phyloP scores from a whole-genome alignment of 495 filamentous ascomycete genomes.

The Penicillium flavigenum region DNA sequence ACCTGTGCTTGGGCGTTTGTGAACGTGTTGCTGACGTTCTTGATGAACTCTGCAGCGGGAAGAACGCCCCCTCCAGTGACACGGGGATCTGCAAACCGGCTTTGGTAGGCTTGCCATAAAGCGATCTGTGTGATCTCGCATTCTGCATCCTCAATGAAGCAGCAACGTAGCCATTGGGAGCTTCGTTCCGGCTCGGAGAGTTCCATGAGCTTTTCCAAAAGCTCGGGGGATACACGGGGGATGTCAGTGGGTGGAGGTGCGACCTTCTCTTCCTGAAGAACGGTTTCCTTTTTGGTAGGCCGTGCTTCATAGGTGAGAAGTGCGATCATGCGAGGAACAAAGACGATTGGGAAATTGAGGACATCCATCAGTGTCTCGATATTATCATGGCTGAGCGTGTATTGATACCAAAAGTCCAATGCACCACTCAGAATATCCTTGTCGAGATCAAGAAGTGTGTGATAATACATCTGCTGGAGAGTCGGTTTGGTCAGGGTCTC shows the following conservation, averaged over 20 bases:
- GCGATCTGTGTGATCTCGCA: constrained; percentile 93
- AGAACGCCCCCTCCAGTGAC: constrained; percentile 60
- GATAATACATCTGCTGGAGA: constrained; percentile 70
- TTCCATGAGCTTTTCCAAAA: constrained; percentile 71
- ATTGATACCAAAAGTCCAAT: constrained; percentile 95
- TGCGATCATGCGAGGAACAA: constrained; percentile 74
- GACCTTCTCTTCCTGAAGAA: constrained; percentile 48
- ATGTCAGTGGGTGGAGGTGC: constrained; percentile 60
- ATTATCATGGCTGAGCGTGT: constrained; percentile 82
- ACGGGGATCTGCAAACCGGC: constrained; percentile 62
- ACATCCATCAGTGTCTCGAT: constrained; percentile 65
- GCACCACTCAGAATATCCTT: constrained; percentile 84
- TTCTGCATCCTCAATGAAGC: constrained; percentile 77
- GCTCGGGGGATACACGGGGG: constrained; percentile 69
- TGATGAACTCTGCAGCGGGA: constrained; percentile 92
- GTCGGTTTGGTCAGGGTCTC: constrained; percentile 63
- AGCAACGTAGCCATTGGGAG: constrained; percentile 69
- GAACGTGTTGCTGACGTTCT: constrained; percentile 84
- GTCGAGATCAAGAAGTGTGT: constrained; percentile 78
- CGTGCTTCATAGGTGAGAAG: constrained; percentile 67
- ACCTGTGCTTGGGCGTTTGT: constrained; percentile 80
- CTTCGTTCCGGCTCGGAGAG: constrained; percentile 84
- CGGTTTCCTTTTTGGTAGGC: constrained; percentile 39
- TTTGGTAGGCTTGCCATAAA: constrained; percentile 95
- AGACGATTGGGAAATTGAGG: constrained; percentile 60